Percentiles rank a stretch among this genome's conserved stretches.
Evolutionary conservation across 345 rosid genomes (phyloP).

Genomic region (Boechera retrofracta): DNA sequence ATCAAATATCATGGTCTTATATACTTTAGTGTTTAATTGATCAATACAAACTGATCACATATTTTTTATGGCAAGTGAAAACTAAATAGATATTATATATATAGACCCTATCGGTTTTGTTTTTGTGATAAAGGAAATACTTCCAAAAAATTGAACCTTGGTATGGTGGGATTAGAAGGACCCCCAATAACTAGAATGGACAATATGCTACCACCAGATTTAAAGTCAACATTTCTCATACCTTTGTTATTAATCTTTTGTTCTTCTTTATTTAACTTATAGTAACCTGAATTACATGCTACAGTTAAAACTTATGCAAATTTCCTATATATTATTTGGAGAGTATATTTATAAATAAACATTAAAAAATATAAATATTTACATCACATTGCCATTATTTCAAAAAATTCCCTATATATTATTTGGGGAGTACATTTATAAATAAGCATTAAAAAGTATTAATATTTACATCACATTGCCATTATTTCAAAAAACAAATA

Average conservation of each 20-base stretch:
- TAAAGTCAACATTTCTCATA: conserved; percentile 13
- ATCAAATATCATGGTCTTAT: neutral
- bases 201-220: conserved; percentile 32
- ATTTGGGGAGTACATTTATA: too few relatives aligned
- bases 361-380: too few relatives aligned
- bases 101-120: neutral
- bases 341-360: too few relatives aligned
- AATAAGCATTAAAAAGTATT: too few relatives aligned
- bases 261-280: neutral
- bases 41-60: neutral
- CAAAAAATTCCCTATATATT: too few relatives aligned
- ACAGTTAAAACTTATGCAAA: neutral
- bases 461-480: too few relatives aligned
- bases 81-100: too few relatives aligned
- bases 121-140: conserved; percentile 1
- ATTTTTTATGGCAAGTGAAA: neutral
- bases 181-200: conserved; percentile 33
- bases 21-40: neutral
- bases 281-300: neutral
- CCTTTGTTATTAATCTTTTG: neutral
- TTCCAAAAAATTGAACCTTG: neutral
- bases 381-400: too few relatives aligned
- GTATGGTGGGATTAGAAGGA: conserved; percentile 27
- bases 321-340: too few relatives aligned
- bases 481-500: too few relatives aligned